Evolutionary conservation across 2,329 filamentous ascomycete genomes (phyloP).

Genomic region (Paecilomyces dactylethromorphus): DNA sequence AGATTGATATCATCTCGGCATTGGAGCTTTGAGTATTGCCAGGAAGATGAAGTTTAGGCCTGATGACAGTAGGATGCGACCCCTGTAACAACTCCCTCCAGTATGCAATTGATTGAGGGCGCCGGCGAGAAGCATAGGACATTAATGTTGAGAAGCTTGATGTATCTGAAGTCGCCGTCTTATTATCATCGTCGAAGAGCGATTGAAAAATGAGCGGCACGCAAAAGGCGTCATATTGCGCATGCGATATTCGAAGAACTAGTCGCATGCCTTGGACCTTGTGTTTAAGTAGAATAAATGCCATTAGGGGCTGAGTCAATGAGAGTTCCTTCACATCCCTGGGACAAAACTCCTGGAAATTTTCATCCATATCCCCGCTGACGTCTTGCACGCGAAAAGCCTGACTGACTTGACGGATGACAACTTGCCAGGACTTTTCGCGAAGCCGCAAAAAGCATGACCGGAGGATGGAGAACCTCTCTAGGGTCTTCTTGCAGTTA

Average conservation of each 20-base stretch:
- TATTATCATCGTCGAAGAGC: background rate
- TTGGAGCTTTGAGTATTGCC: background rate
- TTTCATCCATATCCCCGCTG: background rate
- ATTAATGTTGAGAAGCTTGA: background rate
- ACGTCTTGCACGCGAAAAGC: background rate
- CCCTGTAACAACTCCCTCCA: background rate
- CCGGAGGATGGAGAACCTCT: background rate
- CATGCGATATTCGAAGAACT: background rate
- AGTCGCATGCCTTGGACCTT: background rate
- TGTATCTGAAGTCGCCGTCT: background rate
- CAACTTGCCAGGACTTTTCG: background rate
- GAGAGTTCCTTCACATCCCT: background rate
- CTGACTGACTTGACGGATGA: background rate
- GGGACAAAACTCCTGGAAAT: background rate
- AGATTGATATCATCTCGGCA: background rate
- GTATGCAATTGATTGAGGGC: background rate
- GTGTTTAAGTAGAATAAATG: background rate
- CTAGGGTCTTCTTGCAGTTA: background rate
- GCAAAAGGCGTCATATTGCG: background rate
- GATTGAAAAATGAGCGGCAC: background rate
- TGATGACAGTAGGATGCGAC: background rate
- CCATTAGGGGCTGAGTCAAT: background rate
- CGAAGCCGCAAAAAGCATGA: background rate
- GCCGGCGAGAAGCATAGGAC: background rate
- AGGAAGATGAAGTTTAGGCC: background rate